Base-by-base conservation (phyloP, 2,329 filamentous ascomycete genomes). In the Ophiostoma quercus region DNA sequence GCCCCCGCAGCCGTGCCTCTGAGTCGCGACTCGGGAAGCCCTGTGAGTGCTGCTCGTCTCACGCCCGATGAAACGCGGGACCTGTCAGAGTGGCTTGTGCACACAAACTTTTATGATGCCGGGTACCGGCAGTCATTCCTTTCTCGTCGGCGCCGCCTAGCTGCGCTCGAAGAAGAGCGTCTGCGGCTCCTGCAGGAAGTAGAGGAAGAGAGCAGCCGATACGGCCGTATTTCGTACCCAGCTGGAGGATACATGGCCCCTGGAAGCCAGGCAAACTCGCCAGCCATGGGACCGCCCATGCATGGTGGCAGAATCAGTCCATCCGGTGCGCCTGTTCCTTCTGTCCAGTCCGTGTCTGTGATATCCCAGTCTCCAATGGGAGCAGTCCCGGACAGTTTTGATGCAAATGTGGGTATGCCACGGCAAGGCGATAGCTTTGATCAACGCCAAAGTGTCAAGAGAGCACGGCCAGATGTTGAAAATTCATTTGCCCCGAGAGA, bases 41-140 rank as follows among this genome's bases (percentile, higher is more conserved):
- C n/a, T 6, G 62, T n/a, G 62, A n/a, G 19, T 19, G 25, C 19
- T 41, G 9, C 39, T 12, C 16, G 16, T 6, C 47, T 68, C 6
- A 37, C 11, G 1, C 29, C 43, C 4, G 67, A 68, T 1, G 43
- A 68, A 43, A 19, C 22, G 11, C 29, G n/a, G 4, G 67, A 68
- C 16, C 25, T 68, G 12, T 5, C 22, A 3, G 67, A 68, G 22
- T 68, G 67, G 67, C 67, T 68, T 14, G 3, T 68, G 3, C 47
- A 63, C n/a, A 63, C 67, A 37, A 63, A 68, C 60, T 68, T 68
- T 32, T 68, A 68, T n/a, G 67, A 68, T 32, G 22, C 34, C 1
- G 54, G 12, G 1, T 68, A 68, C 37, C n/a, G 67, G 8, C 34
- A 47, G 11, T n/a, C 29, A 34, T 63, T 63, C 37, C 54, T 68